Base-by-base conservation (phyloP, 1,139 yeast species). In the Protomyces pachydermus region DNA sequence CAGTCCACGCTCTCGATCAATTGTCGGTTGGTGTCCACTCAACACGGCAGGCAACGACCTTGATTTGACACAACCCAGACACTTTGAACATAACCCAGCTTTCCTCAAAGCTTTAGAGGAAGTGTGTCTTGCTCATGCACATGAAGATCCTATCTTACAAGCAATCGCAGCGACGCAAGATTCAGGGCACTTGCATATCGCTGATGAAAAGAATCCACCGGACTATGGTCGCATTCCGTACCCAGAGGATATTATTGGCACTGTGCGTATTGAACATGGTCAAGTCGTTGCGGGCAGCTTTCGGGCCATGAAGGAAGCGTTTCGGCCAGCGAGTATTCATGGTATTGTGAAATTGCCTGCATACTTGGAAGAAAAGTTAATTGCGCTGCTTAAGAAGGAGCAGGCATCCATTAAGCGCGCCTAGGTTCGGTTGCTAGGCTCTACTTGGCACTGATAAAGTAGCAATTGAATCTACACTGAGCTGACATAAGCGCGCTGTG, bases 231-330 rank as follows among this genome's bases (percentile, higher is more conserved):
- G 95, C 65, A 81, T 83, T 23, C 91, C 95, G 0, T 88, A 85
- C 28, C 82, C 87, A 3, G 90, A 86, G 67, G 87, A 86, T 70
- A 84, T 84, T 1, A 78, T 85, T 66, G 96, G 96, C 0, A 87
- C 86, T 70, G 84, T 88, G 5, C 80, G 80, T 68, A 86, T 88
- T 3, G 82, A 82, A 68, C 74, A 71, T 0, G 73, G 77, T 23
- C 53, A 58, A 25, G 52, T 58, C 23, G 62, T 58, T 42, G n/a
- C 20, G 9, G 64, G 64, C 12, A 39, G 57, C 28, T 60, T 54
- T 39, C 38, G 23, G 25, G 54, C 64, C 8, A 60, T 60, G 64
- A 28, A 53, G 8, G 60, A 60, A 32, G 64, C 64, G 4, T 60
- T 52, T 35, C 34, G 64, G 25, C 60, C 64, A 6, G 60, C 54